Evolutionary conservation across 805 yeast genomes (phyloP).

Genomic region (Kluyveromyces nonfermentans): DNA sequence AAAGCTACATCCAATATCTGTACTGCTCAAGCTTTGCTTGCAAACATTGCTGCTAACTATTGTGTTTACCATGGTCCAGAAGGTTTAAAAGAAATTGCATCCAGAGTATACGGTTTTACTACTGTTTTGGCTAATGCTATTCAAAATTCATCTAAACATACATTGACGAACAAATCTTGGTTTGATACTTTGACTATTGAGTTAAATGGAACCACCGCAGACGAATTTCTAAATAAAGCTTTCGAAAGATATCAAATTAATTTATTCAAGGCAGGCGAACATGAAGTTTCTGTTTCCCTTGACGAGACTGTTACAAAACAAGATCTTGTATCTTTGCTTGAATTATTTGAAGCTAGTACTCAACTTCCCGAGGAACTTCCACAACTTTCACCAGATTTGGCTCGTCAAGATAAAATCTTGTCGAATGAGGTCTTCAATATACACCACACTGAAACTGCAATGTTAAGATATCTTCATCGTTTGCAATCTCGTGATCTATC

Average conservation of each 20-base stretch:
- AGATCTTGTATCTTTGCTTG: slow-evolving; percentile 50
- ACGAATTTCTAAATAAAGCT: slow-evolving; percentile 48
- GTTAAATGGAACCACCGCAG: slow-evolving; percentile 43
- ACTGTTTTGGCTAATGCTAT: slow-evolving; percentile 58
- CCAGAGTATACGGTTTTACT: slow-evolving; percentile 66
- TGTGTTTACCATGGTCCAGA: slow-evolving; percentile 94
- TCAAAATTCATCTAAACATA: slow-evolving; percentile 31
- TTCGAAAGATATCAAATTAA: slow-evolving; percentile 59
- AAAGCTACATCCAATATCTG: slow-evolving; percentile 97
- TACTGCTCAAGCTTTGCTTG: slow-evolving; percentile 94
- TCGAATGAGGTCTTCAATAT: slow-evolving; percentile 71
- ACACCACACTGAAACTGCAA: slow-evolving; percentile 90
- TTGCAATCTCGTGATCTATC: slow-evolving; percentile 86
- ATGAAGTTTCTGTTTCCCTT: slow-evolving; percentile 65
- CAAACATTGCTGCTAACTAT: slow-evolving; percentile 91
- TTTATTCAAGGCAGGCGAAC: slow-evolving; percentile 54
- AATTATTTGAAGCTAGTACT: slow-evolving; percentile 38
- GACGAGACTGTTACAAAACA: slow-evolving; percentile 73
- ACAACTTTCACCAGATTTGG: slow-evolving; percentile 37
- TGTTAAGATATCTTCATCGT: slow-evolving; percentile 81
- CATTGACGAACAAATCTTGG: slow-evolving; percentile 51
- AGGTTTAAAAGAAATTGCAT: slow-evolving; percentile 72
- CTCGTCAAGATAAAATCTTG: slow-evolving; percentile 52
- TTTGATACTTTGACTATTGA: slow-evolving; percentile 81
- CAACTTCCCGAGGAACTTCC: slow-evolving; percentile 33